Conservation (phyloP, 2,329 filamentous ascomycete species). For the Colletotrichum scovillei region DNA sequence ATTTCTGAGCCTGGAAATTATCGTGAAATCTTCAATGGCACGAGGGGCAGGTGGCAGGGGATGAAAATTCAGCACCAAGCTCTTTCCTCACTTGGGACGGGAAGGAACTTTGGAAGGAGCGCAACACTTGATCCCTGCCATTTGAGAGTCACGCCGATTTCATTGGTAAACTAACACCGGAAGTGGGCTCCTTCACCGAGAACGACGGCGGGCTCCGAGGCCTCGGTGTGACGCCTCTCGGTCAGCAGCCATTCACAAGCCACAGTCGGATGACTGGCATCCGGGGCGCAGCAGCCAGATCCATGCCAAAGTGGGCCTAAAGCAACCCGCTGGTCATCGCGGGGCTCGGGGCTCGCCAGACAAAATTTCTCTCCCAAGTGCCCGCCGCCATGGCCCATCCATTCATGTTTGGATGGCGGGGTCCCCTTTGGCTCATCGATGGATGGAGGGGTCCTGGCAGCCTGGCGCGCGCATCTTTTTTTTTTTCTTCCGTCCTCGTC, state of each 20-base stretch:
- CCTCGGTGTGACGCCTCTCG: background rate
- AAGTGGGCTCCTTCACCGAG: background rate
- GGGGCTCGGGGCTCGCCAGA: conserved; percentile 29
- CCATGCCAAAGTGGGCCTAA: conserved; percentile 9
- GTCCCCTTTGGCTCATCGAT: background rate
- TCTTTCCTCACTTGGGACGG: background rate
- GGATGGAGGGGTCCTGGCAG: conserved; percentile 13
- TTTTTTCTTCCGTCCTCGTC: background rate
- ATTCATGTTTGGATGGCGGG: conserved; percentile 15
- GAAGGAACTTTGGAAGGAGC: conserved; percentile 15
- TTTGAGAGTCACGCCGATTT: background rate
- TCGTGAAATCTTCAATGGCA: conserved; percentile 9
- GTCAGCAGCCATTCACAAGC: conserved; percentile 19
- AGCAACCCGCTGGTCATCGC: background rate
- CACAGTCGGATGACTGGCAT: conserved; percentile 10
- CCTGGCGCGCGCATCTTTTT: conserved; percentile 8
- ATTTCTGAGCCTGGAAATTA: conserved; percentile 15
- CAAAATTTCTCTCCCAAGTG: conserved; percentile 20
- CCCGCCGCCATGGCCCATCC: conserved; percentile 1
- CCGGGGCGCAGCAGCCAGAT: conserved; percentile 15
- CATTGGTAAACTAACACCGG: background rate
- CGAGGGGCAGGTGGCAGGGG: background rate
- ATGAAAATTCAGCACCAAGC: conserved; percentile 20
- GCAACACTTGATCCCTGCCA: background rate
- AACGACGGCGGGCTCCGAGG: conserved; percentile 22